Percentiles rank a stretch among this genome's conserved stretches.
Evolutionary conservation across 768 basidiomycete species (phyloP).

Genomic region (Russula foetens): DNA sequence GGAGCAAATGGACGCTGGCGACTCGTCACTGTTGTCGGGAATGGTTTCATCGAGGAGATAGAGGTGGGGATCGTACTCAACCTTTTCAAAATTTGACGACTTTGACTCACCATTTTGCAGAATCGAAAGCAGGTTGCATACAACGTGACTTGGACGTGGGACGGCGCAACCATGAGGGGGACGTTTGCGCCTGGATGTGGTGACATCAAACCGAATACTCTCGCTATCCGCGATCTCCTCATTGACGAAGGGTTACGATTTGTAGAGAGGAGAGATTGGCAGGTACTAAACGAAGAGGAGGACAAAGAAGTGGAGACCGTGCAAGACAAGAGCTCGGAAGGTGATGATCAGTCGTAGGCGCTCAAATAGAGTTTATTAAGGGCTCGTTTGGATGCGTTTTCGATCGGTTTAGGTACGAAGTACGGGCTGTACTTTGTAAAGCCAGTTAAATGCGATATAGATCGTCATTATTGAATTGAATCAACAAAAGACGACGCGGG

Average conservation of each 20-base stretch:
- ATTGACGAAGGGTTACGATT: background rate
- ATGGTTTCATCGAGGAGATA: constrained; percentile 6
- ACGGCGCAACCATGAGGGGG: constrained; percentile 3
- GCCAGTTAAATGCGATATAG: no score
- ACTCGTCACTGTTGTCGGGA: constrained; percentile 7
- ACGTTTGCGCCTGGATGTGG: constrained; percentile 8
- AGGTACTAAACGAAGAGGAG: background rate
- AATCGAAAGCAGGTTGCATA: constrained; percentile 9
- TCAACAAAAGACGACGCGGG: no score
- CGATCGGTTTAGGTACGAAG: no score
- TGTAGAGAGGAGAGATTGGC: constrained; percentile 5
- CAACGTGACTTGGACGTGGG: constrained; percentile 5
- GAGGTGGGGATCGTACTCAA: background rate
- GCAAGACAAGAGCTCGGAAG: background rate
- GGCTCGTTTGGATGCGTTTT: no score
- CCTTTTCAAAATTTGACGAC: background rate
- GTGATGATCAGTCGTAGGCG: background rate
- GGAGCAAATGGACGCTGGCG: constrained; percentile 12
- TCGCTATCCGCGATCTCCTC: constrained; percentile 4
- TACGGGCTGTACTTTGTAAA: no score
- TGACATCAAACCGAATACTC: constrained; percentile 12
- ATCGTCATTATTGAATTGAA: no score
- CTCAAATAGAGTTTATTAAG: no score
- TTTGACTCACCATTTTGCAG: background rate
- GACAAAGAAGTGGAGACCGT: background rate